Conservation (phyloP, 495 filamentous ascomycete genomes). For the Alectoria sarmentosa region DNA sequence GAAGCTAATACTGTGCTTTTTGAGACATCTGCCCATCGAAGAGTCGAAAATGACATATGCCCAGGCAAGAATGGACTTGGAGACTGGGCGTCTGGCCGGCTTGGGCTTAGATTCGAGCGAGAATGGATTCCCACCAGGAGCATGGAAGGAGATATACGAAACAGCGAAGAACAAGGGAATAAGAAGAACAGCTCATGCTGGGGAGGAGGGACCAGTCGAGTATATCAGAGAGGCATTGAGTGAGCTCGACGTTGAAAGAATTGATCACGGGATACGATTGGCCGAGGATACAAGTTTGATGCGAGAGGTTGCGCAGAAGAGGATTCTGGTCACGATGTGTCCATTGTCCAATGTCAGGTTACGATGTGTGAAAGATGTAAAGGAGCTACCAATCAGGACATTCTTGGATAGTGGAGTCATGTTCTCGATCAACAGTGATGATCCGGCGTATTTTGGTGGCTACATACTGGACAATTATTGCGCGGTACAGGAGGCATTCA, state of each 20-base stretch:
- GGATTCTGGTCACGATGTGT: slow-evolving; percentile 60
- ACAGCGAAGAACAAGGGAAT: slow-evolving; percentile 46
- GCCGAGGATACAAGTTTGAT: slow-evolving; percentile 56
- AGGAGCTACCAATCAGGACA: slow-evolving; percentile 53
- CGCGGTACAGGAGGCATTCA: slow-evolving; percentile 65
- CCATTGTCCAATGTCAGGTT: slow-evolving; percentile 67
- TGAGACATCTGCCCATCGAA: slow-evolving; percentile 57
- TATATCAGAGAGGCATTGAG: slow-evolving; percentile 62
- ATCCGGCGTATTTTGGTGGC: slow-evolving; percentile 75
- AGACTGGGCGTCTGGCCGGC: slow-evolving; percentile 46
- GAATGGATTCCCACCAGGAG: slow-evolving; percentile 53
- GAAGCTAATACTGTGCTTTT: slow-evolving; percentile 59
- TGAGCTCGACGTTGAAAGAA: slow-evolving; percentile 47
- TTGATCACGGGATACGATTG: slow-evolving; percentile 66
- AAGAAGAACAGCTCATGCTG: slow-evolving; percentile 60
- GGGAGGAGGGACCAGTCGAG: slow-evolving; percentile 63
- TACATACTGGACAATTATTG: slow-evolving; percentile 73
- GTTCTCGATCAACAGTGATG: slow-evolving; percentile 69
- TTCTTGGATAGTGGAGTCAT: slow-evolving; percentile 59
- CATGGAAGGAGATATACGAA: slow-evolving; percentile 54
- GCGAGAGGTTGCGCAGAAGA: slow-evolving; percentile 45
- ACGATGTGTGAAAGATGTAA: slow-evolving; percentile 48
- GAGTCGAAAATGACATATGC: slow-evolving; percentile 46
- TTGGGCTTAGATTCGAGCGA: slow-evolving; percentile 65
- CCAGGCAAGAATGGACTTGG: slow-evolving; percentile 45